These are phyloP conservation scores for Claviceps spartinae DNA, from an alignment of 2,329 filamentous ascomycete genomes.

Conservation along the genomic window DNA sequence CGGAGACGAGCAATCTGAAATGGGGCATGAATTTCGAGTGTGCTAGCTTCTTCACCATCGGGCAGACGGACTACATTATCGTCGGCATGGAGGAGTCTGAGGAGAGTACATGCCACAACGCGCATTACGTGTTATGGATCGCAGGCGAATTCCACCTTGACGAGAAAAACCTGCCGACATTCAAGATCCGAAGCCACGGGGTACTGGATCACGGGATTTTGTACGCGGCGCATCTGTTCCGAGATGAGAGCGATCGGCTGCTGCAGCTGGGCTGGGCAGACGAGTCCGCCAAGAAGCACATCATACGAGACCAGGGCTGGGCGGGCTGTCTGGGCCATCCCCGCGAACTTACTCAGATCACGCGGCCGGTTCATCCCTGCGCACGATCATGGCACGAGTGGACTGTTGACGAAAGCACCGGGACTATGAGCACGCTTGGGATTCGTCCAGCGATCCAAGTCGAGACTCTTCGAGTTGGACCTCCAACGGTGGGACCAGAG, in stretches of 20 bases:
- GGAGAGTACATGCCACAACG: conserved; percentile 5
- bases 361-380: not conserved
- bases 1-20: not conserved
- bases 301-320: conserved; percentile 8
- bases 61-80: conserved; percentile 7
- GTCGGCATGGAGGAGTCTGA: conserved; percentile 9
- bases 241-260: conserved; percentile 7
- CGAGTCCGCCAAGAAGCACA: conserved; percentile 6
- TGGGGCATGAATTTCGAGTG: conserved; percentile 14
- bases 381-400: conserved; percentile 5
- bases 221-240: conserved; percentile 13
- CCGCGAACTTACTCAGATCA: conserved; percentile 6
- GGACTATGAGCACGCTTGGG: conserved; percentile 8
- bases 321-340: conserved; percentile 9
- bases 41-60: conserved; percentile 8
- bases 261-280: conserved; percentile 11
- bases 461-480: conserved; percentile 1
- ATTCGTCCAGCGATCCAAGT: conserved; percentile 8
- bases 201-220: conserved; percentile 11
- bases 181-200: conserved; percentile 5
- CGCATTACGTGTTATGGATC: conserved; percentile 8
- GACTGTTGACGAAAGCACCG: conserved; percentile 5
- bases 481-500: not conserved
- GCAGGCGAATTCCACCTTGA: conserved; percentile 2
- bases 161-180: conserved; percentile 2